A percentile compares a stretch with the other conserved stretches of the same genome.
Conservation (phyloP, 164 flowering plant species). For the Liquidambar formosana region DNA sequence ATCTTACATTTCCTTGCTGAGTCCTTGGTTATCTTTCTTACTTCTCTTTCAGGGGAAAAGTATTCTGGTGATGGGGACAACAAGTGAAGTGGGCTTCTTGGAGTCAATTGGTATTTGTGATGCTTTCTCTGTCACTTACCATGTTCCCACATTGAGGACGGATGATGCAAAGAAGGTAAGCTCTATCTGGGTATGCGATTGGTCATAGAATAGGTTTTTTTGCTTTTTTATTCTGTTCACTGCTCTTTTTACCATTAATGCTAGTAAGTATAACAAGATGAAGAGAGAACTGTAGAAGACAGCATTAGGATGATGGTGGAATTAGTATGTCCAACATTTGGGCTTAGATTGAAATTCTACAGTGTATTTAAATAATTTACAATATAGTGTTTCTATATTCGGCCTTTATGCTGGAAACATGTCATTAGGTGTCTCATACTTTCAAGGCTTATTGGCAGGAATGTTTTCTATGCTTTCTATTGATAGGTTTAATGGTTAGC, state of each 20-base stretch:
- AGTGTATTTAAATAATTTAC: no score
- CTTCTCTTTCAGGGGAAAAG: conserved; percentile 71
- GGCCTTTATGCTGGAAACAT: no score
- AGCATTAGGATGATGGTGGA: no score
- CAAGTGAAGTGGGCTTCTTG: conserved; percentile 79
- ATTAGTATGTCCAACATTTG: neutral
- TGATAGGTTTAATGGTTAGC: neutral
- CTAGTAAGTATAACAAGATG: no score
- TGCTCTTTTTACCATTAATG: no score
- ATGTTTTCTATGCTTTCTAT: neutral
- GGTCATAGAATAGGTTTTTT: no score
- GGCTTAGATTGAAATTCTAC: neutral
- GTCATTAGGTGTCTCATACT: neutral
- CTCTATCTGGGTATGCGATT: neutral
- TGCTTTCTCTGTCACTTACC: conserved; percentile 81
- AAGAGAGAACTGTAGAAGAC: no score
- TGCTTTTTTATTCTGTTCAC: no score
- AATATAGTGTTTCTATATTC: no score
- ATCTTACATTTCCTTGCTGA: neutral
- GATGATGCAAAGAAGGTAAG: conserved; percentile 84
- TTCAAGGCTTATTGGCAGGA: neutral
- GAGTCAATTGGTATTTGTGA: conserved; percentile 76
- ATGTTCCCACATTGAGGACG: conserved; percentile 69
- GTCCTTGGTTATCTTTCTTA: neutral
- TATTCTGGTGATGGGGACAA: conserved; percentile 83